A percentile compares a stretch with the other conserved stretches of the same genome.
These are phyloP conservation scores for Fusarium tupiense DNA, from an alignment of 2,329 filamentous ascomycete genomes.

Conservation along the genomic window DNA sequence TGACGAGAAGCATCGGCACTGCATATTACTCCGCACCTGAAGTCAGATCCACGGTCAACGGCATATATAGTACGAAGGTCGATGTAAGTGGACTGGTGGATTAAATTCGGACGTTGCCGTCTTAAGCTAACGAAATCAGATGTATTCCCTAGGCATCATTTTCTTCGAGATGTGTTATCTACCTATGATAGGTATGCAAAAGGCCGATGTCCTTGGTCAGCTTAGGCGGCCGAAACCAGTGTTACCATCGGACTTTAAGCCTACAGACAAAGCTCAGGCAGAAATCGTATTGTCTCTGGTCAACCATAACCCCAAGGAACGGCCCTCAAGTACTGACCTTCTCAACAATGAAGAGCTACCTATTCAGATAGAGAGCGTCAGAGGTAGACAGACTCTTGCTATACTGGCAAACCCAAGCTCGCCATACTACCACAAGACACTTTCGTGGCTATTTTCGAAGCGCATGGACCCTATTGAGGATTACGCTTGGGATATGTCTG, in stretches of 20 bases:
- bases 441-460: conserved; percentile 83
- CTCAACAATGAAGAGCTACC: conserved; percentile 88
- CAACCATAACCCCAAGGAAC: conserved; percentile 81
- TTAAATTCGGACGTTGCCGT: neutral
- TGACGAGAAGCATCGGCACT: conserved; percentile 79
- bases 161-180: conserved; percentile 97
- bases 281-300: conserved; percentile 83
- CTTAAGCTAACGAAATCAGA: conserved; percentile 56
- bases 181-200: conserved; percentile 73
- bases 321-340: conserved; percentile 84
- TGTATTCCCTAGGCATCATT: conserved; percentile 97
- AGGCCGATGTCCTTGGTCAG: conserved; percentile 70
- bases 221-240: conserved; percentile 74
- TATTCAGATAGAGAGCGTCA: conserved; percentile 91
- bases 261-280: conserved; percentile 75
- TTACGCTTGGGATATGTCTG: conserved; percentile 78
- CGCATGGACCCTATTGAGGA: conserved; percentile 83
- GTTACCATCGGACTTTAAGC: conserved; percentile 78
- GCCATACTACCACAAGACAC: conserved; percentile 88
- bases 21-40: conserved; percentile 95
- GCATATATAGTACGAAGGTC: conserved; percentile 90
- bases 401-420: conserved; percentile 84
- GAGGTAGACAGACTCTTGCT: conserved; percentile 83
- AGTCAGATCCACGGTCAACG: conserved; percentile 77
- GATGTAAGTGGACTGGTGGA: conserved; percentile 67